These are phyloP conservation scores for Nemania abortiva DNA, from an alignment of 2,329 filamentous ascomycete species.

Conservation along the genomic window DNA sequence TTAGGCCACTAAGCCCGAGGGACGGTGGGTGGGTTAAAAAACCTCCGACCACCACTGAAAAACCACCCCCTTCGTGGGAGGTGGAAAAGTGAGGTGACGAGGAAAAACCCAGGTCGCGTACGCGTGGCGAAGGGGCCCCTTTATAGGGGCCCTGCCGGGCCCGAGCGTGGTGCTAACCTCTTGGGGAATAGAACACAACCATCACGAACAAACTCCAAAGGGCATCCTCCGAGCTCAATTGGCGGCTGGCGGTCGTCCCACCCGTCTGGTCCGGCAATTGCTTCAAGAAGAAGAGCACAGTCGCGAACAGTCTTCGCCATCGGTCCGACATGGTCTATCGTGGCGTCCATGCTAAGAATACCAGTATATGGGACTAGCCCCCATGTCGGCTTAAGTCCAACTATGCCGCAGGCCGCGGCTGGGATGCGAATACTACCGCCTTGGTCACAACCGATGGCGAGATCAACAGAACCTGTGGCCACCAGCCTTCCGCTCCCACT, in stretches of 20 bases:
- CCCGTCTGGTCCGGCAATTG: constrained; percentile 50
- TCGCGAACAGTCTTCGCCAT: constrained; percentile 49
- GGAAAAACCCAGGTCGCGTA: too few species aligned
- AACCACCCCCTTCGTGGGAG: too few species aligned
- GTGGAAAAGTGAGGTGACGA: too few species aligned
- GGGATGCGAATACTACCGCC: constrained; percentile 53
- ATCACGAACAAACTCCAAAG: constrained; percentile 33
- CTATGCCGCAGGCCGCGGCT: constrained; percentile 49
- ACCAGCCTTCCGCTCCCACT: constrained; percentile 61
- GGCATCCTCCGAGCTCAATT: constrained; percentile 25
- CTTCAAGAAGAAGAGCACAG: constrained; percentile 50
- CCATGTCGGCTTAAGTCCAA: constrained; percentile 52
- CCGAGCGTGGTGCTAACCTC: too few species aligned
- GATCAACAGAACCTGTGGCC: constrained; percentile 49
- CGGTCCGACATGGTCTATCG: constrained; percentile 51
- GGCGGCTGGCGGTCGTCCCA: constrained; percentile 52
- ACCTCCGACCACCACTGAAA: too few species aligned
- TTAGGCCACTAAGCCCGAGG: too few species aligned
- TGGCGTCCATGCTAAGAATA: constrained; percentile 48
- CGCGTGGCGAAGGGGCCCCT: too few species aligned
- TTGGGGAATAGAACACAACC: too few species aligned
- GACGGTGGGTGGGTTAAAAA: too few species aligned
- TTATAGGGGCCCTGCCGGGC: too few species aligned
- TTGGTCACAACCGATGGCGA: constrained; percentile 53
- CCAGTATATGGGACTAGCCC: constrained; percentile 54